These are phyloP conservation scores for Diaporthe vaccinii DNA, from an alignment of 2,329 filamentous ascomycete species.

Conservation along the genomic window DNA sequence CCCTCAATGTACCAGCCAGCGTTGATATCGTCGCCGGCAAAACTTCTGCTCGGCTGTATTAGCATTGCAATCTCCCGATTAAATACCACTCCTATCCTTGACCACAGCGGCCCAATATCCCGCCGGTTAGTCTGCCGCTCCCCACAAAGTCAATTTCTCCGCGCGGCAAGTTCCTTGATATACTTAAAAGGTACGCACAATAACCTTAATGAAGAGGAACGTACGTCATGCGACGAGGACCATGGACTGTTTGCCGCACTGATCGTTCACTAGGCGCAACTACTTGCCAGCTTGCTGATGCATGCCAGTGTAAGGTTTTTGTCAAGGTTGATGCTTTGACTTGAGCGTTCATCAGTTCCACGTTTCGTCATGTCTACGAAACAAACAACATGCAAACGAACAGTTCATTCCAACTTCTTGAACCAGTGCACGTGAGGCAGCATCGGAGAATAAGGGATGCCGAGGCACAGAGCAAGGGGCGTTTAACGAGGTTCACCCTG, in stretches of 20 bases:
- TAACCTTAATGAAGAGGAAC: background rate
- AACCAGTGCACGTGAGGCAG: background rate
- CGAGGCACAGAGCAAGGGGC: background rate
- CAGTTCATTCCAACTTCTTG: background rate
- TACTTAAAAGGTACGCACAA: background rate
- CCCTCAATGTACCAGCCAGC: background rate
- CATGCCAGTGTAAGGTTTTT: background rate
- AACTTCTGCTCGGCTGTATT: conserved; percentile 17
- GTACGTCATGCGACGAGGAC: background rate
- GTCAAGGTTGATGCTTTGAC: background rate
- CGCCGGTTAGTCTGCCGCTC: conserved; percentile 1
- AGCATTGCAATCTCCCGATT: conserved; percentile 30
- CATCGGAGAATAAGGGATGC: background rate
- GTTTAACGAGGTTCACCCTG: background rate
- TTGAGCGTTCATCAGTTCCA: background rate
- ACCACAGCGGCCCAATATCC: conserved; percentile 3
- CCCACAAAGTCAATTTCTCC: background rate
- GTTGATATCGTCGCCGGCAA: conserved; percentile 9
- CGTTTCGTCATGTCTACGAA: conserved; percentile 2
- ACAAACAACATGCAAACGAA: background rate
- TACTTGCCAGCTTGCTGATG: background rate
- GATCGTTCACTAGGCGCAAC: background rate
- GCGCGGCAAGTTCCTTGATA: background rate
- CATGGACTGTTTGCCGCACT: too few species aligned
- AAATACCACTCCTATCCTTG: background rate